Percentiles rank a stretch among this genome's conserved stretches.
phyloP scores from a whole-genome alignment of 768 basidiomycete genomes.

The Gymnopilus junonius region DNA sequence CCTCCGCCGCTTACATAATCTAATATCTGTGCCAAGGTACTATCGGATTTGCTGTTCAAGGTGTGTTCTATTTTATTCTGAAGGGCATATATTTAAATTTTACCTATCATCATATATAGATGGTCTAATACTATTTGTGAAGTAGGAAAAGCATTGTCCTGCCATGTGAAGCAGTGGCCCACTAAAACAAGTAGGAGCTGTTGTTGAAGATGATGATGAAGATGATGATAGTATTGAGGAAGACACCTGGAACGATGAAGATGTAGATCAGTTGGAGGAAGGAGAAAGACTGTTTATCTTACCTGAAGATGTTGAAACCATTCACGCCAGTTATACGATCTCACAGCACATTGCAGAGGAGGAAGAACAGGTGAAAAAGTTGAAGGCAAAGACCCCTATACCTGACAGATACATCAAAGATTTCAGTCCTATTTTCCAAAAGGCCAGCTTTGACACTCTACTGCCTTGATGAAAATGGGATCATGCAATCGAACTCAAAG shows the following conservation, averaged over 20 bases:
- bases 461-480: slow-evolving; percentile 9
- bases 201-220: not conserved
- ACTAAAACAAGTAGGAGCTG: not conserved
- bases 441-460: not conserved
- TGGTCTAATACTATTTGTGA: too few species aligned
- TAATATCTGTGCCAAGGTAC: too few species aligned
- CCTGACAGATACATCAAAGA: slow-evolving; percentile 16
- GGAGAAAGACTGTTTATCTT: slow-evolving; percentile 13
- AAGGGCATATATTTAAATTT: too few species aligned
- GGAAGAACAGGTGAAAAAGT: not conserved
- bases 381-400: not conserved
- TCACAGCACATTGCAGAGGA: not conserved
- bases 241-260: slow-evolving; percentile 7
- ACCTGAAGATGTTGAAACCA: not conserved
- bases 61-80: too few species aligned
- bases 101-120: too few species aligned
- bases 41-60: too few species aligned
- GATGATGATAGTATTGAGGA: not conserved
- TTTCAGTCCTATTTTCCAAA: slow-evolving; percentile 4
- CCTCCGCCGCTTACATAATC: too few species aligned
- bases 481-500: slow-evolving; percentile 16
- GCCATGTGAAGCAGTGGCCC: too few species aligned
- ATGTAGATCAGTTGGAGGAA: not conserved
- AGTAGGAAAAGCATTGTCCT: too few species aligned
- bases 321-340: not conserved